Conservation (phyloP, 1,139 yeast species). For the Yamadazyma triangularis region DNA sequence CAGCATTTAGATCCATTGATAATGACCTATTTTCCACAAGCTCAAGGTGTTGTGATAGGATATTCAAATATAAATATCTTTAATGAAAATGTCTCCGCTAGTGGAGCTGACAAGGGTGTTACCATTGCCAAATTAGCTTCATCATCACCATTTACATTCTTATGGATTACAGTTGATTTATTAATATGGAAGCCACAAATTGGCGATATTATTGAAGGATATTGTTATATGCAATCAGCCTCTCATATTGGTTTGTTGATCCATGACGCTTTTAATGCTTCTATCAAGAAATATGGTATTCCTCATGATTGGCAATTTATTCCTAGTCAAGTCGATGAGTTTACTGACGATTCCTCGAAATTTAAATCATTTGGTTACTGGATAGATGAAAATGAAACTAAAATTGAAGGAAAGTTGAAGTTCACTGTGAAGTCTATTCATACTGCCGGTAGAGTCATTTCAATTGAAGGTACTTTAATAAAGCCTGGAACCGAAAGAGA, state of each 20-base stretch:
- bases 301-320: slow-evolving; percentile 82
- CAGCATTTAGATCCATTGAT: slow-evolving; percentile 89
- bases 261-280: slow-evolving; percentile 92
- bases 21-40: slow-evolving; percentile 72
- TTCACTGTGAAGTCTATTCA: slow-evolving; percentile 72
- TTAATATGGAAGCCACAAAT: slow-evolving; percentile 84
- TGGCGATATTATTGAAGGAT: slow-evolving; percentile 83
- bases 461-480: slow-evolving; percentile 80
- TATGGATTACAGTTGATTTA: slow-evolving; percentile 84
- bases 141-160: slow-evolving; percentile 83
- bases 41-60: slow-evolving; percentile 79
- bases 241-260: slow-evolving; percentile 89
- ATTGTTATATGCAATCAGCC: slow-evolving; percentile 88
- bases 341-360: slow-evolving; percentile 15
- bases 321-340: slow-evolving; percentile 69
- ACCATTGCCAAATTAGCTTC: slow-evolving; percentile 63
- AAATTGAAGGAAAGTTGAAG: slow-evolving; percentile 74
- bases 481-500: slow-evolving; percentile 57
- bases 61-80: slow-evolving; percentile 56
- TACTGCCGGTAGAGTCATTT: slow-evolving; percentile 75
- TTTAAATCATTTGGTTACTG: slow-evolving; percentile 75
- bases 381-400: slow-evolving; percentile 69
- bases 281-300: slow-evolving; percentile 77
- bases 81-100: slow-evolving; percentile 30
- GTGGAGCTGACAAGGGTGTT: slow-evolving; percentile 18